Conservation (phyloP, 2,329 filamentous ascomycete species). For the Epichloe sibirici region DNA sequence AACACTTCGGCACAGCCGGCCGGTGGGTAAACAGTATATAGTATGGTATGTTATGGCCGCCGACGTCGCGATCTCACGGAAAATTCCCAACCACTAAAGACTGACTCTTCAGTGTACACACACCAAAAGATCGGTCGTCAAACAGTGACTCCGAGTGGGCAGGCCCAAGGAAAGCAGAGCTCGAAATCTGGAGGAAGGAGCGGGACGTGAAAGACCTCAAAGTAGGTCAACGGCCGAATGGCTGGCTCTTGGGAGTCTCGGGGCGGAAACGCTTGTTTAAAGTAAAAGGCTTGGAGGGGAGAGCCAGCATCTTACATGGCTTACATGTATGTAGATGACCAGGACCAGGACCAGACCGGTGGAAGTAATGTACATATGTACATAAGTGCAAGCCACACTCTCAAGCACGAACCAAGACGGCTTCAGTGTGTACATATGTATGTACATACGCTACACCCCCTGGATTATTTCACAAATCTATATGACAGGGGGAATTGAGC, state of each 20-base stretch:
- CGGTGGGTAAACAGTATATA: no score
- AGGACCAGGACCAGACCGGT: not conserved
- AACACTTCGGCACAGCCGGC: not conserved
- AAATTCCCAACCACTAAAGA: not conserved
- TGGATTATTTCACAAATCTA: no score
- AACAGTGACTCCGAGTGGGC: not conserved
- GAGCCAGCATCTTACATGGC: not conserved
- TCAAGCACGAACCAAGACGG: constrained; percentile 1
- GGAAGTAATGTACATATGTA: not conserved
- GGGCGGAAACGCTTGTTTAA: not conserved
- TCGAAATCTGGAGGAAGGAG: not conserved
- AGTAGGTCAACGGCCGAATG: not conserved
- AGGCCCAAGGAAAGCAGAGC: not conserved
- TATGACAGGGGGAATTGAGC: no score
- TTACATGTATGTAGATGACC: no score
- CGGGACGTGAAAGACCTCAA: not conserved
- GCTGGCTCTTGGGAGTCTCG: not conserved
- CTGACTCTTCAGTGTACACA: not conserved
- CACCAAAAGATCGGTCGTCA: not conserved
- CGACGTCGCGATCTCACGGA: not conserved
- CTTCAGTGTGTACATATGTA: not conserved
- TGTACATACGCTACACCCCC: no score
- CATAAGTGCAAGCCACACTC: constrained; percentile 1
- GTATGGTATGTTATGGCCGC: not conserved
- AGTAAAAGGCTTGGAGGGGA: constrained; percentile 1